Evolutionary conservation across 1,139 yeast species (phyloP), one percentile per base, ranked within the genome.

Genomic region (Sugiyamaella neomexicana): DNA sequence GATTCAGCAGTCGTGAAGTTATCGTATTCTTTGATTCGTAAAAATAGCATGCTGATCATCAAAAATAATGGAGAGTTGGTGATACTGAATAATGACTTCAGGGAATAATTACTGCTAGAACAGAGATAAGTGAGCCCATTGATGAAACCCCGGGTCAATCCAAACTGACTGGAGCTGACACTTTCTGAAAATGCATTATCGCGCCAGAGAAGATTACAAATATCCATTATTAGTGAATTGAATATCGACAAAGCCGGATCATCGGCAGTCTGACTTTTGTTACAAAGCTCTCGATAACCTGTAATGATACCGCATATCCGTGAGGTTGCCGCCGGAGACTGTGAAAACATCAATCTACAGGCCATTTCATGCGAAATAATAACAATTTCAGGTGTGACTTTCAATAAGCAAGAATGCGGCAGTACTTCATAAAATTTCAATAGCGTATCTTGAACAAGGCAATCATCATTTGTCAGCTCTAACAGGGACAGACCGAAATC

Each of bases 191-290:
- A 54, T 10, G 52, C 56, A 31, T 41, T 46, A 31, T 49, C 53
- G 4, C 47, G 46, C 91, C 91, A 86, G 0, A 83, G 58, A 32
- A 80, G 73, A 57, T 85, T 85, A 50, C 86, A 76, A 6, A 80
- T 63, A 64, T 85, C 90, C 75, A 82, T 75, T 7, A 84, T 79
- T 56, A 77, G 80, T 0, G 80, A 71, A 54, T 83, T 82, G 53
- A 80, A 83, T 5, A 78, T 52, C n/a, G 62, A 60, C 43, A 76
- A 75, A 29, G 68, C 62, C 6, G 62, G 58, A 5, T 68, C 66
- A 10, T 66, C 62, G 2, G 27, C 20, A 16, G 15, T 25, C n/a
- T 23, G 25, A 15, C 42, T 43, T n/a, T 13, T 58, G 8, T 71
- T 55, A 10, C 72, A 60, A 1, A 45, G 27, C 36, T 55, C 46